phyloP scores from a whole-genome alignment of 2,329 filamentous ascomycete species.

The Xylaria sp. region DNA sequence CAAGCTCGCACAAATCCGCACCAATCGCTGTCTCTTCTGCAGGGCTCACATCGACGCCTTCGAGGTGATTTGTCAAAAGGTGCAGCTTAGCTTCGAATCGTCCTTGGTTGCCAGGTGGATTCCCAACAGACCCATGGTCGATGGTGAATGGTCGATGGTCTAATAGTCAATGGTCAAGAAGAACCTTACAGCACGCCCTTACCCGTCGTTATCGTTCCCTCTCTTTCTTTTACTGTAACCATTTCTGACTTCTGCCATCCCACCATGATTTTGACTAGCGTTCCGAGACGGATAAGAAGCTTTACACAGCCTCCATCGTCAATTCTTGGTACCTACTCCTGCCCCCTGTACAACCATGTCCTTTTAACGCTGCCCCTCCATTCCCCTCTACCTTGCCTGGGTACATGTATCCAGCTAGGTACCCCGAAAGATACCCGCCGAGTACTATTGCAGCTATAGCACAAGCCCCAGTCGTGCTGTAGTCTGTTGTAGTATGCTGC shows the following conservation, averaged over 20 bases:
- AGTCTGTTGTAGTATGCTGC: conserved; percentile 1
- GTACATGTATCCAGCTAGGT: no score
- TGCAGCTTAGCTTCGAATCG: conserved; percentile 31
- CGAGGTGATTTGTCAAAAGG: conserved; percentile 32
- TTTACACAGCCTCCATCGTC: conserved; percentile 18
- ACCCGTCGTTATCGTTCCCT: neutral
- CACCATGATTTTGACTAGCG: conserved; percentile 17
- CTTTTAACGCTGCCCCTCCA: conserved; percentile 9
- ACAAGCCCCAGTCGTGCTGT: neutral
- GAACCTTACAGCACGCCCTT: conserved; percentile 9
- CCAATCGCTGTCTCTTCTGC: conserved; percentile 1
- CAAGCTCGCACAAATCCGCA: neutral
- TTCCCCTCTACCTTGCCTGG: neutral
- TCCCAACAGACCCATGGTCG: neutral
- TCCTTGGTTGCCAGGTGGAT: conserved; percentile 23
- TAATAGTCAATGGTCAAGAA: neutral
- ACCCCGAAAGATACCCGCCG: neutral
- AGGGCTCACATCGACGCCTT: conserved; percentile 9
- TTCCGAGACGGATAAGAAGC: conserved; percentile 20
- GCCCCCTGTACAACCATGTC: conserved; percentile 19
- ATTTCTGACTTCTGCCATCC: conserved; percentile 19
- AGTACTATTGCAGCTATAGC: no score
- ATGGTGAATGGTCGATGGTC: neutral
- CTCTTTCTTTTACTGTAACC: conserved; percentile 27
- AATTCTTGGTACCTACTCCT: conserved; percentile 25